Conservation (phyloP, 768 basidiomycete species). For the Trametes elegans region DNA sequence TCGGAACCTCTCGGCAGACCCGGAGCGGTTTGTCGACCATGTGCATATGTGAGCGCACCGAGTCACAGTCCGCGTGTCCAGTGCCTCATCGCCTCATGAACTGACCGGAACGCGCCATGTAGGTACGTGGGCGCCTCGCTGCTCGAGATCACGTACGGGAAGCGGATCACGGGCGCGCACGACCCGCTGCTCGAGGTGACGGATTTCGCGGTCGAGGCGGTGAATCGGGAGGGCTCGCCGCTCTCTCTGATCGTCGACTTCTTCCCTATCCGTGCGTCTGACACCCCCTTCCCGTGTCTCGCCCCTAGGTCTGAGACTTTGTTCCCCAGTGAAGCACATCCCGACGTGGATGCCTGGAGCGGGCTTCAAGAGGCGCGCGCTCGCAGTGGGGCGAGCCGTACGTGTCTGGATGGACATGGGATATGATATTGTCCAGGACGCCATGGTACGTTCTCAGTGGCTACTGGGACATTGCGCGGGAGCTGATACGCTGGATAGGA, state of each 20-base stretch:
- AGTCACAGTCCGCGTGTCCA: no score
- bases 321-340: constrained; percentile 21
- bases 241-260: constrained; percentile 26
- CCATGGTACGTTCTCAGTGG: not conserved
- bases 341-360: constrained; percentile 36
- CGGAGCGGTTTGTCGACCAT: constrained; percentile 1
- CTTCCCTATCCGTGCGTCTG: constrained; percentile 17
- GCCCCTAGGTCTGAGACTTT: not conserved
- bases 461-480: not conserved
- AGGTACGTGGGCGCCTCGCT: constrained; percentile 29
- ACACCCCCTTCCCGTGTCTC: no score
- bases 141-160: constrained; percentile 32
- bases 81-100: no score
- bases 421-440: constrained; percentile 2
- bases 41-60: not conserved
- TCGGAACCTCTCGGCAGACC: constrained; percentile 2
- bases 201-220: constrained; percentile 14
- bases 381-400: constrained; percentile 12
- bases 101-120: no score
- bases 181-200: constrained; percentile 27
- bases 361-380: constrained; percentile 27
- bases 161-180: constrained; percentile 21
- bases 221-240: constrained; percentile 13
- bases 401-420: constrained; percentile 26
- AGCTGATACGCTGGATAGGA: not conserved